These are phyloP conservation scores for Mucor racemosus DNA, from an alignment of 371 early-diverging fungal genomes.

Conservation along the genomic window DNA sequence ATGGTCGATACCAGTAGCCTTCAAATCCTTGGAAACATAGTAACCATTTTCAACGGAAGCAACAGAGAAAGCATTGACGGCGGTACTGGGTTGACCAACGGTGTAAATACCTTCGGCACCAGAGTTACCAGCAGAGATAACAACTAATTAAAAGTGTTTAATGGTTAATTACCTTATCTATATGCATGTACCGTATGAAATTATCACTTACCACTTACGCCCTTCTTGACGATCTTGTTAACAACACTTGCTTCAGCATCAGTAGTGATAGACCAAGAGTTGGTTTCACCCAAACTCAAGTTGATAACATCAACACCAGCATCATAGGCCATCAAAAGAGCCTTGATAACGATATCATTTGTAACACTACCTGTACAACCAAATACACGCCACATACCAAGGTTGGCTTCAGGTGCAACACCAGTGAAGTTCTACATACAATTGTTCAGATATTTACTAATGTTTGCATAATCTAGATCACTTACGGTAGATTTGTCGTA, in stretches of 20 bases:
- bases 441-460: not conserved
- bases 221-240: conserved; percentile 26
- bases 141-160: conserved; percentile 33
- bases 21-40: conserved; percentile 18
- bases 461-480: not conserved
- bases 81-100: conserved; percentile 56
- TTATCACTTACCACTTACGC: conserved; percentile 26
- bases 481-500: conserved; percentile 41
- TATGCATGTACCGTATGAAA: not conserved
- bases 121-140: conserved; percentile 64
- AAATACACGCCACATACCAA: conserved; percentile 71
- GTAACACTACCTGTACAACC: conserved; percentile 69
- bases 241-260: conserved; percentile 36
- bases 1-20: conserved; percentile 23
- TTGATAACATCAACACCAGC: conserved; percentile 63
- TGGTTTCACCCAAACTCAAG: conserved; percentile 69
- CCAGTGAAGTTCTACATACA: conserved; percentile 53
- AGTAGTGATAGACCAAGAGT: conserved; percentile 53
- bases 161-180: not conserved
- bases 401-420: conserved; percentile 68
- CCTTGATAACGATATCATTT: conserved; percentile 66
- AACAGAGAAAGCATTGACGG: conserved; percentile 56
- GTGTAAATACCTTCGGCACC: conserved; percentile 58
- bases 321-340: conserved; percentile 65
- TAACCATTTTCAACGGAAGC: conserved; percentile 62